Evolutionary conservation across 768 basidiomycete species (phyloP), one percentile per base, ranked within the genome.

Genomic region (Hortiboletus campestris): DNA sequence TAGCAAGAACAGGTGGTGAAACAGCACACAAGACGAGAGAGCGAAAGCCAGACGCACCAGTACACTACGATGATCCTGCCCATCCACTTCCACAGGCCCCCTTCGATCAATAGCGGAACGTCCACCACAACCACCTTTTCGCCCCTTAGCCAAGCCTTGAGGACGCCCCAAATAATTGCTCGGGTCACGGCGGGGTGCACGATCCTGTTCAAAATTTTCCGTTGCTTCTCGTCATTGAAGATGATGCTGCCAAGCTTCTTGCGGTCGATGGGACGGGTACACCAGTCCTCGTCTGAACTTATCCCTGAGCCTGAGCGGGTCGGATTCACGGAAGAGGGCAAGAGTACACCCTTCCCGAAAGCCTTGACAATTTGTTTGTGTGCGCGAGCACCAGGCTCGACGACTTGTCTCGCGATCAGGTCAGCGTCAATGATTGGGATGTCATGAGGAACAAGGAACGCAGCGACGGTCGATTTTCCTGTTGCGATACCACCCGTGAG

Each of bases 401-500:
- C 89, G 53, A 90, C 94, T 62, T 85, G 74, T 38, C 94, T 87
- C 4, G 95, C 92, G 47, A 98, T 79, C 16, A 91, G 59, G 77
- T 98, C 96, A 2, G 96, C 94, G 67, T 99, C 97, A 63, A 98
- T 81, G 62, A 98, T 76, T n/a, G 93, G 91, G 31, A 98, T 74
- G 31, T 71, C 64, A 61, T 85, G 85, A 0, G 78, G 75, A 49
- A 80, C 79, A 35, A 98, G 77, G 40, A 94, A 77, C 8, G 74
- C 72, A 0, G 94, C 91, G 12, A 94, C 97, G 13, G 94, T 90
- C 0, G 95, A 97, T 75, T 99, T 99, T 50, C 96, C 94, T 8
- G 94, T 94, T 20, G 94, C 92, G 55, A 99, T 98, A 2, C 95
- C 93, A 9, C 97, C 97, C 29, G 96, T 98, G 20, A 99, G 82